phyloP scores from a whole-genome alignment of 768 basidiomycete species.

The Brasilioporus rufonigricans region DNA sequence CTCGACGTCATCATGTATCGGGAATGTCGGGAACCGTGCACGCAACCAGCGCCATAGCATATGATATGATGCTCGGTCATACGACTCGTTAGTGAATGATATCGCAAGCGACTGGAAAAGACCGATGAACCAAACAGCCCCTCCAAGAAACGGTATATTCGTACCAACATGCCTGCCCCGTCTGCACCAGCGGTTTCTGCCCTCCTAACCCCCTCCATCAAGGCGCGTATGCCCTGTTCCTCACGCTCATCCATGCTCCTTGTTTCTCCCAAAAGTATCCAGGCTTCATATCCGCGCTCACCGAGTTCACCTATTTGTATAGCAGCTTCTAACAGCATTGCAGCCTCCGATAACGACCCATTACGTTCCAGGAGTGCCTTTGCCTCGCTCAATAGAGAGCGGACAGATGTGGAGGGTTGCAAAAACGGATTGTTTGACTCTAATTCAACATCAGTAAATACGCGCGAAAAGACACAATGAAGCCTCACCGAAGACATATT shows the following conservation, averaged over 20 bases:
- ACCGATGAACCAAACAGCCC: conserved; percentile 9
- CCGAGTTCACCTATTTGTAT: conserved; percentile 81
- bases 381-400: conserved; percentile 62
- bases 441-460: conserved; percentile 29
- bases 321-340: conserved; percentile 85
- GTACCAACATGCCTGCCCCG: conserved; percentile 73
- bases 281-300: conserved; percentile 82
- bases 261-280: conserved; percentile 89
- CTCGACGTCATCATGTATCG: conserved; percentile 54
- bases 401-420: conserved; percentile 44
- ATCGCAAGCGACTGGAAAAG: conserved; percentile 80
- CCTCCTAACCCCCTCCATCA: conserved; percentile 65
- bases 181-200: conserved; percentile 63
- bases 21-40: conserved; percentile 58
- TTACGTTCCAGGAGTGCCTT: conserved; percentile 75
- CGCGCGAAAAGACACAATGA: not conserved
- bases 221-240: conserved; percentile 76
- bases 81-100: conserved; percentile 92
- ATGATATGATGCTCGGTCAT: conserved; percentile 81
- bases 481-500: conserved; percentile 75
- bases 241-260: conserved; percentile 89
- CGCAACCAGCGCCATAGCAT: conserved; percentile 85
- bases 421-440: conserved; percentile 74
- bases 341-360: conserved; percentile 85
- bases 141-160: conserved; percentile 22